A percentile compares a stretch with the other conserved stretches of the same genome.
Evolutionary conservation across 1,139 yeast species (phyloP).

Genomic region (Nakaseomyces uthaithaninus): DNA sequence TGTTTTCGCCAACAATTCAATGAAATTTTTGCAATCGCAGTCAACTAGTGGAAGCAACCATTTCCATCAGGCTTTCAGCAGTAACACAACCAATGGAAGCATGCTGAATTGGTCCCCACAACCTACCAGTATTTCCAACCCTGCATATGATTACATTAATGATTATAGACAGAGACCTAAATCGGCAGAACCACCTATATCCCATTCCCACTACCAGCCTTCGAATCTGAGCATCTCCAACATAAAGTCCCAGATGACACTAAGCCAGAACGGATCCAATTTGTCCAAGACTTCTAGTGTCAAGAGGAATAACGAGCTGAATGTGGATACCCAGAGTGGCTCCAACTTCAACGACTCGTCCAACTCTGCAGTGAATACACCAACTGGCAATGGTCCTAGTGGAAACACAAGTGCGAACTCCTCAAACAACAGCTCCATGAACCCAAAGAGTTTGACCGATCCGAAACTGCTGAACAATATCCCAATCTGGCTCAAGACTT

Average conservation of each 20-base stretch:
- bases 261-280: slow-evolving; percentile 7
- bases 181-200: slow-evolving; percentile 36
- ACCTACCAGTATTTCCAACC: slow-evolving; percentile 20
- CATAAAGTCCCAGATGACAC: slow-evolving; percentile 1
- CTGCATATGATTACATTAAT: slow-evolving; percentile 23
- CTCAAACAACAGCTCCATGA: slow-evolving; percentile 41
- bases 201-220: slow-evolving; percentile 7
- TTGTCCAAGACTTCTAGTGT: slow-evolving; percentile 13
- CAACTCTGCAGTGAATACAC: slow-evolving; percentile 9
- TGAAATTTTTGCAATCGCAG: slow-evolving; percentile 9
- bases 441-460: slow-evolving; percentile 57
- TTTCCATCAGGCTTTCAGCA: slow-evolving; percentile 2
- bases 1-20: slow-evolving; percentile 14
- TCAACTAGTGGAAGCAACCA: slow-evolving; percentile 7
- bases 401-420: slow-evolving; percentile 13
- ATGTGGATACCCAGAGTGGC: slow-evolving; percentile 12
- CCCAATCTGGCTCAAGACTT: slow-evolving; percentile 85
- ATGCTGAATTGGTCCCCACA: slow-evolving; percentile 25
- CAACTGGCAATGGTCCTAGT: slow-evolving; percentile 6
- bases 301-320: slow-evolving; percentile 11
- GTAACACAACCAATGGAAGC: slow-evolving; percentile 1
- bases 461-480: slow-evolving; percentile 62
- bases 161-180: slow-evolving; percentile 33
- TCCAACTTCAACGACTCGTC: slow-evolving; percentile 13
- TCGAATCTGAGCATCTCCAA: slow-evolving; percentile 6